phyloP scores from a whole-genome alignment of 805 yeast genomes.

The Allodekkera sacchari region DNA sequence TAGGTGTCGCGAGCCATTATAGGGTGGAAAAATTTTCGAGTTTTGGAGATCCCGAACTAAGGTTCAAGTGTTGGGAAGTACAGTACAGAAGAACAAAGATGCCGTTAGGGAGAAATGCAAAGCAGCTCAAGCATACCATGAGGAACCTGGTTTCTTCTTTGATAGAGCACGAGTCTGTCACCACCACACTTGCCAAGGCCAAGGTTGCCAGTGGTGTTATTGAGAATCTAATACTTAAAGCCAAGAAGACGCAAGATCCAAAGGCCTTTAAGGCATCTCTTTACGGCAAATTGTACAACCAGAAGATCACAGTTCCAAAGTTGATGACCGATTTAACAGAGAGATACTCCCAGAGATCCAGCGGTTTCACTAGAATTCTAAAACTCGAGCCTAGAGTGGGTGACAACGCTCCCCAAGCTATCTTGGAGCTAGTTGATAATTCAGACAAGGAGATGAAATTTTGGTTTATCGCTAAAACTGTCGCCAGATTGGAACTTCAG shows the following conservation, averaged over 20 bases:
- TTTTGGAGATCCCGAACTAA: too few species aligned
- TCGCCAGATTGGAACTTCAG: conserved; percentile 70
- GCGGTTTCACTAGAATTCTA: conserved; percentile 83
- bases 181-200: conserved; percentile 71
- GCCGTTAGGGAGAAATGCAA: conserved; percentile 34
- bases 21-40: too few species aligned
- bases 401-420: conserved; percentile 85
- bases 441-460: conserved; percentile 53
- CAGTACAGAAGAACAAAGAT: too few species aligned
- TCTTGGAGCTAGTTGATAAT: conserved; percentile 74
- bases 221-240: conserved; percentile 55
- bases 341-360: conserved; percentile 53
- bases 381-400: conserved; percentile 79
- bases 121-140: conserved; percentile 48
- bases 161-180: conserved; percentile 60
- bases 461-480: conserved; percentile 73
- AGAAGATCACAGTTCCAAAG: conserved; percentile 48
- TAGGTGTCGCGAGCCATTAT: too few species aligned
- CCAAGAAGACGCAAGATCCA: conserved; percentile 30
- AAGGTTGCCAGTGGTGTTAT: conserved; percentile 56
- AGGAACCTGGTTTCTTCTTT: conserved; percentile 61
- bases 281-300: conserved; percentile 37
- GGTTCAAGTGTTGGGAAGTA: too few species aligned
- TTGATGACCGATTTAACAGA: conserved; percentile 55
- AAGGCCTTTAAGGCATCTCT: conserved; percentile 20